Conservation (phyloP, 75 land plant genomes). For the Azolla pinnata region DNA sequence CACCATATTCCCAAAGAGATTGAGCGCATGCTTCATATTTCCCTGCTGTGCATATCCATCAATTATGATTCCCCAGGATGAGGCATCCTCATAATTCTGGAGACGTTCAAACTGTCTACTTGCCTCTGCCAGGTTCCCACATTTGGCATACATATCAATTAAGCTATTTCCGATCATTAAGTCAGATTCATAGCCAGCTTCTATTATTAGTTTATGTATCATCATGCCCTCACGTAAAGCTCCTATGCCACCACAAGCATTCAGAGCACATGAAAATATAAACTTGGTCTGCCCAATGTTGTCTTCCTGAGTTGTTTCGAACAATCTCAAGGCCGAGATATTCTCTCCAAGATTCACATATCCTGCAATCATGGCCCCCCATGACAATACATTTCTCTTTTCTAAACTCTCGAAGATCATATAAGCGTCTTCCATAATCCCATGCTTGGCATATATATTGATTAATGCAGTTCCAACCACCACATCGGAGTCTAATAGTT, state of each 20-base stretch:
- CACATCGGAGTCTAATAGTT: background rate
- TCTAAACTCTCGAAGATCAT: conserved; percentile 18
- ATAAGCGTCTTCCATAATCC: background rate
- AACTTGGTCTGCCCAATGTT: conserved; percentile 33
- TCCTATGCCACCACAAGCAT: conserved; percentile 38
- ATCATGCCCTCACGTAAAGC: conserved; percentile 37
- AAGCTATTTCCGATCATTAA: conserved; percentile 28
- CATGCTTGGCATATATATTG: conserved; percentile 4
- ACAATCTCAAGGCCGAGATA: conserved; percentile 28
- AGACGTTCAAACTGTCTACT: conserved; percentile 13
- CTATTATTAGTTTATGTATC: conserved; percentile 32
- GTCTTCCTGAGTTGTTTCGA: conserved; percentile 29
- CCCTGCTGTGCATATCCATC: no score
- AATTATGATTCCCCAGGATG: no score
- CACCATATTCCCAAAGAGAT: no score
- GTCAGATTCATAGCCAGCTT: conserved; percentile 21
- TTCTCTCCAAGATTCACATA: conserved; percentile 38
- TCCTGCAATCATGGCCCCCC: conserved; percentile 59
- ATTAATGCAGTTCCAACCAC: conserved; percentile 9
- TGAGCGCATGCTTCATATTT: no score
- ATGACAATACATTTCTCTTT: conserved; percentile 30
- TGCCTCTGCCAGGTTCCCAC: conserved; percentile 19
- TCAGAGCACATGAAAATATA: conserved; percentile 45
- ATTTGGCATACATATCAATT: conserved; percentile 64
- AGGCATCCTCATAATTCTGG: no score